phyloP scores from a whole-genome alignment of 495 filamentous ascomycete species.

The Penicillium daleae region DNA sequence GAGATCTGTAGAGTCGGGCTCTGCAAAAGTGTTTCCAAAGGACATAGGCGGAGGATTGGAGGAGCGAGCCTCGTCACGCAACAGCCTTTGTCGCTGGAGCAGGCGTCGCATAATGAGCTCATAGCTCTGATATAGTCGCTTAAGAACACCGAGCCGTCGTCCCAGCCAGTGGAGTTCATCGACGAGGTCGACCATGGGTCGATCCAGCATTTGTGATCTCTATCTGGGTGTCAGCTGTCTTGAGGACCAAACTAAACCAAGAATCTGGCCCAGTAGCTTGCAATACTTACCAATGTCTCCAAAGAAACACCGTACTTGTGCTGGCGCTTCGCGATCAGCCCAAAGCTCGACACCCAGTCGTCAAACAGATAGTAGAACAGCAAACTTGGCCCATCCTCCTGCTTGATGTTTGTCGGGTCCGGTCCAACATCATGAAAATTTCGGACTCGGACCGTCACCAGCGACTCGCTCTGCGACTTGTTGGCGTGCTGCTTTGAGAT shows the following conservation, averaged over 20 bases:
- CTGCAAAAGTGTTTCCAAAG: conserved; percentile 32
- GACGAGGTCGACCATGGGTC: conserved; percentile 64
- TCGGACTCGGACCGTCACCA: conserved; percentile 57
- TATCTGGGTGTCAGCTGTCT: conserved; percentile 27
- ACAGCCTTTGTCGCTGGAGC: conserved; percentile 56
- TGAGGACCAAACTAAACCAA: background rate
- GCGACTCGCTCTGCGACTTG: conserved; percentile 47
- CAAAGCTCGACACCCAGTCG: conserved; percentile 76
- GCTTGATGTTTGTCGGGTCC: conserved; percentile 46
- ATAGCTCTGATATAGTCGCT: conserved; percentile 79
- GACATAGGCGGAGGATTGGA: conserved; percentile 24
- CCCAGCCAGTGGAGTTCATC: conserved; percentile 74
- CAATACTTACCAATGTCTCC: conserved; percentile 55
- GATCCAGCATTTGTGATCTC: conserved; percentile 61
- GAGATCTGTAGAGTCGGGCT: conserved; percentile 35
- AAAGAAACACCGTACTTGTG: conserved; percentile 63
- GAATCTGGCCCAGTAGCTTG: background rate
- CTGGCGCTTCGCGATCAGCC: conserved; percentile 62
- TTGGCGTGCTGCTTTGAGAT: conserved; percentile 57
- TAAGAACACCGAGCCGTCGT: conserved; percentile 65
- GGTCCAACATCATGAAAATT: conserved; percentile 37
- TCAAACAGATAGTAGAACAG: conserved; percentile 90
- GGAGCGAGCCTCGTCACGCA: conserved; percentile 42
- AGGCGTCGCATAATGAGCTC: conserved; percentile 75
- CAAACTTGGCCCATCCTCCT: conserved; percentile 69